A percentile compares a stretch with the other conserved stretches of the same genome.
phyloP scores from a whole-genome alignment of 805 yeast species.

The Myxozyma melibiosi region DNA sequence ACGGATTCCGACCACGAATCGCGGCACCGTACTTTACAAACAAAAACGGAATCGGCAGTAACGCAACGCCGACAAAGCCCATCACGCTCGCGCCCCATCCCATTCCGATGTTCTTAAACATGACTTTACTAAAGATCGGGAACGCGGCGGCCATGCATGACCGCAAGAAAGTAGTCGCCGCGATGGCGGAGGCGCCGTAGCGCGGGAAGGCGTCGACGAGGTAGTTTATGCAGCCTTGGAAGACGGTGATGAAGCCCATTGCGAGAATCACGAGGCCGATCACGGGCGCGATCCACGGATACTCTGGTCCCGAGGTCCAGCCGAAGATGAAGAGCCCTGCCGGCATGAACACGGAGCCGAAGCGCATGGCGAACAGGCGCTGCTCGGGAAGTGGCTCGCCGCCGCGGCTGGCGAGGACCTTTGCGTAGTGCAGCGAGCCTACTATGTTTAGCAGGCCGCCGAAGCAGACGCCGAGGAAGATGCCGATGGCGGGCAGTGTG shows the following conservation, averaged over 20 bases:
- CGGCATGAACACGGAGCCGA: conserved; percentile 46
- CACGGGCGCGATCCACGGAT: conserved; percentile 60
- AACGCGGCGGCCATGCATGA: conserved; percentile 62
- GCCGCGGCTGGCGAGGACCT: conserved; percentile 44
- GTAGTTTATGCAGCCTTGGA: conserved; percentile 61
- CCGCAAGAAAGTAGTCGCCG: conserved; percentile 63
- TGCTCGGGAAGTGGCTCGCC: conserved; percentile 61
- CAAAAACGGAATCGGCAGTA: conserved; percentile 60
- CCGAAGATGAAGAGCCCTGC: conserved; percentile 62
- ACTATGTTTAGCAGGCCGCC: conserved; percentile 42
- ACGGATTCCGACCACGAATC: conserved; percentile 39
- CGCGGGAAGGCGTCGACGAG: conserved; percentile 61
- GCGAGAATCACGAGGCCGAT: conserved; percentile 57
- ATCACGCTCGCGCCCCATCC: conserved; percentile 59
- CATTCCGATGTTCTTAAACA: conserved; percentile 54
- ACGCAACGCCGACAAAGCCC: conserved; percentile 51
- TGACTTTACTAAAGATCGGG: conserved; percentile 58
- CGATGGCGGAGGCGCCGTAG: conserved; percentile 65
- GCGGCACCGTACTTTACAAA: conserved; percentile 54
- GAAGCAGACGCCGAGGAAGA: conserved; percentile 41
- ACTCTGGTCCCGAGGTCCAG: conserved; percentile 54
- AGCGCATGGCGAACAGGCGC: conserved; percentile 57
- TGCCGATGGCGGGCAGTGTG: conserved; percentile 42
- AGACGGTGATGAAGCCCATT: conserved; percentile 56
- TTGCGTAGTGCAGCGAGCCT: conserved; percentile 39